Conservation (phyloP, 2,329 filamentous ascomycete genomes). For the Fusarium siculi region DNA sequence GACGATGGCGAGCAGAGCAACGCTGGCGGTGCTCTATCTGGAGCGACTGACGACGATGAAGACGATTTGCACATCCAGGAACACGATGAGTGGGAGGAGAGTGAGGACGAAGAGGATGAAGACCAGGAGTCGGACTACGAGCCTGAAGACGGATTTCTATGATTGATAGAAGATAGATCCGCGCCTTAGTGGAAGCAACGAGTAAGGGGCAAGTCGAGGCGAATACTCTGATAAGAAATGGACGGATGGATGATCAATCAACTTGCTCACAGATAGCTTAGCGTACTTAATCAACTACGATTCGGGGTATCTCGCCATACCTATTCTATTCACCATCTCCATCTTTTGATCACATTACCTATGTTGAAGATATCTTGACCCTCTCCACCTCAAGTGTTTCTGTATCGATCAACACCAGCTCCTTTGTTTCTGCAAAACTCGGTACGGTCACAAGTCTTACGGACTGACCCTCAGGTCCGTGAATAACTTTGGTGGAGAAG, state of each 20-base stretch:
- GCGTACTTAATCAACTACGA: neutral
- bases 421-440: constrained; percentile 79
- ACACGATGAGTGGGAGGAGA: neutral
- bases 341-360: neutral
- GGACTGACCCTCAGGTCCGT: constrained; percentile 72
- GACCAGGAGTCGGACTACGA: constrained; percentile 24
- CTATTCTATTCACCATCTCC: constrained; percentile 15
- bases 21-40: neutral
- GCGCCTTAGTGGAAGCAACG: neutral
- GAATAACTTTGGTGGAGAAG: constrained; percentile 78
- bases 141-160: neutral
- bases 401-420: constrained; percentile 84
- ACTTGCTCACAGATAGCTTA: constrained; percentile 7
- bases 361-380: constrained; percentile 64
- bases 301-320: constrained; percentile 31
- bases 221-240: neutral
- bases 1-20: neutral
- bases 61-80: constrained; percentile 1
- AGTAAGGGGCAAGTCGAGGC: neutral
- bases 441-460: constrained; percentile 87
- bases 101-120: neutral
- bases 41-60: neutral
- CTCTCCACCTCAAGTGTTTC: constrained; percentile 84
- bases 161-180: neutral
- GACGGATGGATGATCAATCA: neutral